A percentile compares a stretch with the other conserved stretches of the same genome.
Conservation (phyloP, 2,329 filamentous ascomycete species). For the Apiospora rasikravindrae region DNA sequence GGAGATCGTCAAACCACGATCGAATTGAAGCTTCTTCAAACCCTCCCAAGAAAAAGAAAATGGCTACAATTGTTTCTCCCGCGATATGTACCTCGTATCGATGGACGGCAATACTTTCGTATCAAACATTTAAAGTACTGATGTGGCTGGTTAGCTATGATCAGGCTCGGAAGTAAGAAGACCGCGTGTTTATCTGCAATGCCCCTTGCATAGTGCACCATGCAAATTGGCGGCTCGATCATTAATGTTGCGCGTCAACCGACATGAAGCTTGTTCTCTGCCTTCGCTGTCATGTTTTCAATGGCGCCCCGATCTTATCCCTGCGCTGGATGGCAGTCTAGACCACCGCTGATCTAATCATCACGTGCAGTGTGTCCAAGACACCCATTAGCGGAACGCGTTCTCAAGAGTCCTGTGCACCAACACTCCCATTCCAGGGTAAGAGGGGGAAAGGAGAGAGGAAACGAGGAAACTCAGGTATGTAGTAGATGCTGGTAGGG, state of each 20-base stretch:
- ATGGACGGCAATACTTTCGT: neutral
- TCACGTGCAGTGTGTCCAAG: neutral
- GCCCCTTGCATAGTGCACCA: constrained; percentile 6
- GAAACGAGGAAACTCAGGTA: neutral
- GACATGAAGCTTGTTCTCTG: constrained; percentile 6
- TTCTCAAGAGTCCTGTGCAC: neutral
- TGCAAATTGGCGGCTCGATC: neutral
- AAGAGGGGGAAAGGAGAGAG: neutral
- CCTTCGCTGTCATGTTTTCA: neutral
- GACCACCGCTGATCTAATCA: neutral
- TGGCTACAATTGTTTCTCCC: neutral
- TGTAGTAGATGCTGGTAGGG: neutral
- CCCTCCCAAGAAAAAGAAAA: too few relatives aligned
- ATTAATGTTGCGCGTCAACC: neutral
- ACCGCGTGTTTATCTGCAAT: neutral
- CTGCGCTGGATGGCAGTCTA: neutral
- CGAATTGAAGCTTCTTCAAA: neutral
- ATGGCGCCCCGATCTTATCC: constrained; percentile 1
- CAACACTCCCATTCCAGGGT: neutral
- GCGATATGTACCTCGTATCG: neutral
- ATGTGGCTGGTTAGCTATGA: neutral
- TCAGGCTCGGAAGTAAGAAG: neutral
- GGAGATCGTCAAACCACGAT: neutral
- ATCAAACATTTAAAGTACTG: neutral
- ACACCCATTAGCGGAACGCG: neutral